These are phyloP conservation scores for Elaphomyces granulatus DNA, from an alignment of 495 filamentous ascomycete species.

Conservation along the genomic window DNA sequence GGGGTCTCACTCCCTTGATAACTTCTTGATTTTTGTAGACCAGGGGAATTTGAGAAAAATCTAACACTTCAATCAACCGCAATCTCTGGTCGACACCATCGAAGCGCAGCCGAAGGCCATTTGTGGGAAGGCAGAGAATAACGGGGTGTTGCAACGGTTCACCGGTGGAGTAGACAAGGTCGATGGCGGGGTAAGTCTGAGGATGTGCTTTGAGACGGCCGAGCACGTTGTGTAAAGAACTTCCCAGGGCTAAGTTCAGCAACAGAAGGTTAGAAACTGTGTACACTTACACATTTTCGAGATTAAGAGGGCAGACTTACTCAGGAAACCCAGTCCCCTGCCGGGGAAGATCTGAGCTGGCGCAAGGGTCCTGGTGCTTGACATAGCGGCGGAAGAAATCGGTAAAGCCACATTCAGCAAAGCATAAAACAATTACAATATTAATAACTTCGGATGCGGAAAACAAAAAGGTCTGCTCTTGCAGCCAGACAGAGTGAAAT, in stretches of 20 bases:
- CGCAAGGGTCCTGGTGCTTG: conserved; percentile 25
- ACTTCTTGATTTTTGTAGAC: conserved; percentile 79
- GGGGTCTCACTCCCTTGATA: conserved; percentile 42
- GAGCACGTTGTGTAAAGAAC: conserved; percentile 78
- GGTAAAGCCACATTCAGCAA: no score
- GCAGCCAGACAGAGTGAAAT: no score
- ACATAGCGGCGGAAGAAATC: no score
- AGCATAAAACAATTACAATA: no score
- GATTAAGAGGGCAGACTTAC: conserved; percentile 28
- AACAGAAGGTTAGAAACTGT: not conserved
- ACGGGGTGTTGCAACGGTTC: conserved; percentile 61
- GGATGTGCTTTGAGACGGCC: conserved; percentile 74
- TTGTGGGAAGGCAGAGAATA: conserved; percentile 57
- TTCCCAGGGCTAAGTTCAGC: conserved; percentile 52
- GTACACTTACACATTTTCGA: not conserved
- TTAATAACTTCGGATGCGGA: no score
- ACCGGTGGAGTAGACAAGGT: conserved; percentile 56
- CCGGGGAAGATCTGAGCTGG: conserved; percentile 60
- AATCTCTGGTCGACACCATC: conserved; percentile 88
- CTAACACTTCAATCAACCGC: conserved; percentile 75
- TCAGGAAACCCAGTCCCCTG: conserved; percentile 62
- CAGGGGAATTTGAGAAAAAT: conserved; percentile 76
- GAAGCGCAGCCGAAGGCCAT: conserved; percentile 81
- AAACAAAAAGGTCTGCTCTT: no score
- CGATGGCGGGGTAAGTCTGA: conserved; percentile 64